Evolutionary conservation across 2,329 filamentous ascomycete species (phyloP).

Genomic region (Talaromyces sp.): DNA sequence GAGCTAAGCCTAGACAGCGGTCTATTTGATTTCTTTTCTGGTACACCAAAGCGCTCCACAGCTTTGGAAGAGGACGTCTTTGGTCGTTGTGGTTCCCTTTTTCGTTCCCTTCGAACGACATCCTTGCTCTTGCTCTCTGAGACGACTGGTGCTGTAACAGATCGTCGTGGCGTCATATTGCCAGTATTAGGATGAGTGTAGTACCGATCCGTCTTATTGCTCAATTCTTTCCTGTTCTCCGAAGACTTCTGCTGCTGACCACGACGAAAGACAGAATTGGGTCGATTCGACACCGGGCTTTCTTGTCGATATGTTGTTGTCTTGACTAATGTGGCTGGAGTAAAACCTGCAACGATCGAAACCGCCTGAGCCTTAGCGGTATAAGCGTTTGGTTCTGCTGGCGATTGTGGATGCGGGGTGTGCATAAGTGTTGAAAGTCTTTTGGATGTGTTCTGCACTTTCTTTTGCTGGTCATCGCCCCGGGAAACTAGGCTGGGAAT

Average conservation of each 20-base stretch:
- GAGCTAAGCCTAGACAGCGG: background rate
- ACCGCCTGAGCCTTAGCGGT: background rate
- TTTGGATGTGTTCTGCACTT: background rate
- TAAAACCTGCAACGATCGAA: background rate
- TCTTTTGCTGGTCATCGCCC: background rate
- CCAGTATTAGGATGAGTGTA: background rate
- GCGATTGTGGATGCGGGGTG: background rate
- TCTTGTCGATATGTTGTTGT: background rate
- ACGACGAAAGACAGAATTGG: background rate
- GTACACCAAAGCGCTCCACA: background rate
- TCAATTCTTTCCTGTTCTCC: background rate
- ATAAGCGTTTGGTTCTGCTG: background rate
- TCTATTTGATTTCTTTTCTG: conserved; percentile 7
- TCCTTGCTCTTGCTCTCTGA: background rate
- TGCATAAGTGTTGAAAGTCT: background rate
- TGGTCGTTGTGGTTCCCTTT: background rate
- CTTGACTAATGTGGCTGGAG: conserved; percentile 11
- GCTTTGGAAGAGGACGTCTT: conserved; percentile 1
- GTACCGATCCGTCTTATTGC: background rate
- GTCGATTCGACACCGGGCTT: background rate
- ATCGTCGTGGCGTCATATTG: conserved; percentile 2
- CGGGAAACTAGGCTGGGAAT: background rate
- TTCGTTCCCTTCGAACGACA: background rate
- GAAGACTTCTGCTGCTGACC: background rate
- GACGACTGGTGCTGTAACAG: conserved; percentile 6